Evolutionary conservation across 345 rosid species (phyloP).

Genomic region (Sisymbrium irio): DNA sequence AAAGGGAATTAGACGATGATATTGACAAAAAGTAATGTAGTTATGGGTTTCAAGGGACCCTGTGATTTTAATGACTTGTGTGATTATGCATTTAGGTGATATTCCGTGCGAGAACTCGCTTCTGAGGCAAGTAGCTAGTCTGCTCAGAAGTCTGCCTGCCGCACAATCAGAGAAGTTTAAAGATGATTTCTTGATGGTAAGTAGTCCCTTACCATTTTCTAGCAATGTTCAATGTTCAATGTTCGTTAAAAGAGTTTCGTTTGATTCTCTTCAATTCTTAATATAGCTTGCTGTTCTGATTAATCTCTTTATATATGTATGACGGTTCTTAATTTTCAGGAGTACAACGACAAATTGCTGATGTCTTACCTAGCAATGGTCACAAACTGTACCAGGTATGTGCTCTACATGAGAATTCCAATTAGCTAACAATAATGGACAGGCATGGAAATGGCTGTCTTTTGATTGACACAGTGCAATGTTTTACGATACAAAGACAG

Average conservation of each 20-base stretch:
- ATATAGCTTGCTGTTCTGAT: background rate
- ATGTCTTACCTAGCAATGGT: conserved; percentile 87
- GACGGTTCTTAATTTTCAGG: conserved; percentile 44
- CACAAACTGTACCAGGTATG: conserved; percentile 90
- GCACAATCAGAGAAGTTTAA: conserved; percentile 89
- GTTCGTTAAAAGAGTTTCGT: background rate
- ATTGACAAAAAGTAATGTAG: background rate
- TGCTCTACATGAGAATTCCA: background rate
- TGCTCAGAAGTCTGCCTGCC: conserved; percentile 90
- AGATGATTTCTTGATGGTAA: conserved; percentile 93
- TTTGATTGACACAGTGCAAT: background rate
- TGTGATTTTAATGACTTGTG: conserved; percentile 6
- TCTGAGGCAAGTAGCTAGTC: conserved; percentile 87
- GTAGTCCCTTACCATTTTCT: conserved; percentile 19
- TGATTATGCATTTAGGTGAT: conserved; percentile 58
- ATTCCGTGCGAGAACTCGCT: conserved; percentile 91
- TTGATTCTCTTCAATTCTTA: background rate
- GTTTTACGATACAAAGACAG: background rate
- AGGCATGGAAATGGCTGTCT: background rate
- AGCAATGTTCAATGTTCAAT: background rate
- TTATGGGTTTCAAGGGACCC: background rate
- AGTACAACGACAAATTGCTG: conserved; percentile 87
- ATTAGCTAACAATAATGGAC: background rate
- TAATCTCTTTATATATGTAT: background rate
- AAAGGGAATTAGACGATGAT: conserved; percentile 2